phyloP scores from a whole-genome alignment of 352 stramenopile species.

The Phytophthora uliginosa region DNA sequence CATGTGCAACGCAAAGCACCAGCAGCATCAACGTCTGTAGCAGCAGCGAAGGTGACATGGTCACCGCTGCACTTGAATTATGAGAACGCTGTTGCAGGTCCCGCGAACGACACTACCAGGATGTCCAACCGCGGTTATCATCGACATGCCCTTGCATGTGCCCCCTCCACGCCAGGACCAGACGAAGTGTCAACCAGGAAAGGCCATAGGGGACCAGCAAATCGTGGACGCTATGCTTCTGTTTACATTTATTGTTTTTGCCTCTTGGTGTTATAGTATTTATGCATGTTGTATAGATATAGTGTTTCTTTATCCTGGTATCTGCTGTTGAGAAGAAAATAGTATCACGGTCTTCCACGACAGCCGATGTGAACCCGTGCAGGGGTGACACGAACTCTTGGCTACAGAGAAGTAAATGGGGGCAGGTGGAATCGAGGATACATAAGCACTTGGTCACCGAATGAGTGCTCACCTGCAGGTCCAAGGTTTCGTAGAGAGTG shows the following conservation, averaged over 20 bases:
- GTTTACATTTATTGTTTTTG: background rate
- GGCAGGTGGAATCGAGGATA: background rate
- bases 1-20: background rate
- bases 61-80: constrained; percentile 1
- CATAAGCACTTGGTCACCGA: background rate
- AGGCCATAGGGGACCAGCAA: constrained; percentile 19
- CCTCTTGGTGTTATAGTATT: background rate
- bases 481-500: background rate
- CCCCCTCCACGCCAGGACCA: constrained; percentile 6
- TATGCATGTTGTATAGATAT: background rate
- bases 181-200: constrained; percentile 8
- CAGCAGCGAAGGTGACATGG: constrained; percentile 9
- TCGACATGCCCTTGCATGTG: background rate
- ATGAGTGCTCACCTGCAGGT: background rate
- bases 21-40: constrained; percentile 5
- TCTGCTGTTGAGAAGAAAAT: background rate
- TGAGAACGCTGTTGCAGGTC: constrained; percentile 1
- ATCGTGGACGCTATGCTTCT: constrained; percentile 11
- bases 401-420: background rate
- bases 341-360: background rate
- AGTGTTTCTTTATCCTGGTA: background rate
- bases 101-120: constrained; percentile 12
- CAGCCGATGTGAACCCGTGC: background rate
- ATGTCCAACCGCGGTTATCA: constrained; percentile 20
- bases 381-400: background rate